Conservation (phyloP, 2,329 filamentous ascomycete genomes). For the Tolypocladium ovalisporum region DNA sequence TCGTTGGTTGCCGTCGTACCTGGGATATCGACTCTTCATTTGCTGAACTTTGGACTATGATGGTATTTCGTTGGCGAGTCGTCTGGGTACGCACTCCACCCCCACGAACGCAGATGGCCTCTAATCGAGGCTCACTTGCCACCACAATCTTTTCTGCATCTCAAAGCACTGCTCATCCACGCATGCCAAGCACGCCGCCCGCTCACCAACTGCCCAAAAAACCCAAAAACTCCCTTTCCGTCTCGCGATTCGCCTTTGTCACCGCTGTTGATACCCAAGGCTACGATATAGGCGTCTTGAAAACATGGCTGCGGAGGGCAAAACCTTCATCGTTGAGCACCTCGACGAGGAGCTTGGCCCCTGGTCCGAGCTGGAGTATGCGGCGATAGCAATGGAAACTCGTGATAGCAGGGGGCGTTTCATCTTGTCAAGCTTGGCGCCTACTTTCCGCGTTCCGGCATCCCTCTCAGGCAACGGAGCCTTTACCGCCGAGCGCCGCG, state of each 20-base stretch:
- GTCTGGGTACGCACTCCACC: not conserved
- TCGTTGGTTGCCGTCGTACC: not conserved
- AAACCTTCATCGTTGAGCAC: constrained; percentile 92
- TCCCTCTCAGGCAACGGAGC: constrained; percentile 43
- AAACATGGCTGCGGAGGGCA: constrained; percentile 30
- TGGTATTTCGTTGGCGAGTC: not conserved
- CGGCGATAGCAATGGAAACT: constrained; percentile 75
- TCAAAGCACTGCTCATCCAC: not conserved
- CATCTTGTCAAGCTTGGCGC: constrained; percentile 70
- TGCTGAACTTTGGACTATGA: not conserved
- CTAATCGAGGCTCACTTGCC: not conserved
- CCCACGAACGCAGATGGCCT: not conserved
- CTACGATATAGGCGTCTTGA: not conserved
- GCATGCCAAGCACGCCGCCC: not conserved
- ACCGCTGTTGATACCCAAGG: not conserved
- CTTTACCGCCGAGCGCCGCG: constrained; percentile 61
- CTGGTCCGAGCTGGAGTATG: constrained; percentile 93
- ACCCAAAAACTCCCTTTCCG: not conserved
- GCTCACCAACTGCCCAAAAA: not conserved
- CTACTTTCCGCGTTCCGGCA: constrained; percentile 53
- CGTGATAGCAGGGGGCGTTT: constrained; percentile 56
- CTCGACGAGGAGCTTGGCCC: constrained; percentile 86
- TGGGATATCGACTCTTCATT: not conserved
- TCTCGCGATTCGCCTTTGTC: too few relatives aligned
- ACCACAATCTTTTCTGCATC: not conserved